phyloP scores from a whole-genome alignment of 441 rosid species.

The Adansonia madagascariensis region DNA sequence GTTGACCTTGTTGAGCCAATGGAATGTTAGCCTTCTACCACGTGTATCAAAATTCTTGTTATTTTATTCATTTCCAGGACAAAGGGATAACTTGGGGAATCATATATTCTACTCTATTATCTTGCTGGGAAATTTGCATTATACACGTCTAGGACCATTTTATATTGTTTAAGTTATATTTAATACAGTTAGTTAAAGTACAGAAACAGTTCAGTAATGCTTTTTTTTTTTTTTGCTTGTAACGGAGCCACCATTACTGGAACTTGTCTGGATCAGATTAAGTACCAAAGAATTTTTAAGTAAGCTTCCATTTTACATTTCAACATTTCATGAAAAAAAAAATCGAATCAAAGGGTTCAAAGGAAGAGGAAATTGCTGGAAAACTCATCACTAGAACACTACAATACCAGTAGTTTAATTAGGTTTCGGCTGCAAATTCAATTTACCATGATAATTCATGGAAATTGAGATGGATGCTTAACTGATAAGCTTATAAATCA shows the following conservation, averaged over 20 bases:
- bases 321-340: slow-evolving; percentile 1
- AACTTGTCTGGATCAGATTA: slow-evolving; percentile 19
- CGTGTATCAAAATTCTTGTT: background rate
- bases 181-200: slow-evolving; percentile 18
- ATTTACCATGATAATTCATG: background rate
- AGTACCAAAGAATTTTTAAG: slow-evolving; percentile 10
- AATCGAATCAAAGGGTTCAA: slow-evolving; percentile 9
- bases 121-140: slow-evolving; percentile 35
- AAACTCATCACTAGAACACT: background rate
- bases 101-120: slow-evolving; percentile 27
- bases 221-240: slow-evolving; percentile 6
- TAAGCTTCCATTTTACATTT: slow-evolving; percentile 15
- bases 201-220: slow-evolving; percentile 28
- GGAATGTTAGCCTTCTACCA: background rate
- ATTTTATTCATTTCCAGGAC: background rate
- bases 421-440: background rate
- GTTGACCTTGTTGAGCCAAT: slow-evolving; percentile 13
- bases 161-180: slow-evolving; percentile 24
- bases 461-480: background rate
- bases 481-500: background rate
- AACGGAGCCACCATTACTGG: slow-evolving; percentile 9
- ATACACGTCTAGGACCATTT: slow-evolving; percentile 33
- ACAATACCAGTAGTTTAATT: background rate
- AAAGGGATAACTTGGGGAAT: slow-evolving; percentile 30
- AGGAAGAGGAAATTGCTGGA: slow-evolving; percentile 11